These are phyloP conservation scores for Paradendryphiella salina DNA, from an alignment of 2,329 filamentous ascomycete species.

Conservation along the genomic window DNA sequence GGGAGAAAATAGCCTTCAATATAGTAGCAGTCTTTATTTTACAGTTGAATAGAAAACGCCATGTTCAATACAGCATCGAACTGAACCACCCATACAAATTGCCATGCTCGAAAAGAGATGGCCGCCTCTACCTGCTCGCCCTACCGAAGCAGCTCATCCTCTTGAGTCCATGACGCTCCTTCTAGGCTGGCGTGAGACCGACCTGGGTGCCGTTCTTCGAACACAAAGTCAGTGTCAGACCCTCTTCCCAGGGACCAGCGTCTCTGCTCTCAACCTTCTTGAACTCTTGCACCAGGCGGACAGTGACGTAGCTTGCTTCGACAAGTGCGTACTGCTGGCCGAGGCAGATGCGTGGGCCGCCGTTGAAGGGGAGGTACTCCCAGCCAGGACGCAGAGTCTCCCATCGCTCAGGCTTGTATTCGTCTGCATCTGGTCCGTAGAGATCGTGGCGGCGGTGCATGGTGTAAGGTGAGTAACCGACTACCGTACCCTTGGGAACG, in stretches of 20 bases:
- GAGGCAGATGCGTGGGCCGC: slow-evolving; percentile 45
- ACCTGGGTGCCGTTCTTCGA: slow-evolving; percentile 39
- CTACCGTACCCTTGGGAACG: slow-evolving; percentile 52
- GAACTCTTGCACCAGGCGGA: slow-evolving; percentile 41
- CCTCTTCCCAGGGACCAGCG: slow-evolving; percentile 36
- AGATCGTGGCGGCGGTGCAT: slow-evolving; percentile 57
- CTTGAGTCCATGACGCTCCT: slow-evolving; percentile 2
- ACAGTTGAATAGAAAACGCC: background rate
- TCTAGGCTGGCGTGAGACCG: slow-evolving; percentile 31
- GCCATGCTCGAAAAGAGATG: slow-evolving; percentile 5
- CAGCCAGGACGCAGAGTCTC: slow-evolving; percentile 42
- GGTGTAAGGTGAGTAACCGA: slow-evolving; percentile 48
- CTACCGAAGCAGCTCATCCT: slow-evolving; percentile 13
- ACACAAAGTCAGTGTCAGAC: slow-evolving; percentile 35
- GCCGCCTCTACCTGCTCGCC: background rate
- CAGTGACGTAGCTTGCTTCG: slow-evolving; percentile 43
- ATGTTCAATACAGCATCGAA: no score
- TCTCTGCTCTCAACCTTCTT: slow-evolving; percentile 36
- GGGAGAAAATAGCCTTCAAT: background rate
- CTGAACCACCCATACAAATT: background rate
- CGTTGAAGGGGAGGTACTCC: slow-evolving; percentile 49
- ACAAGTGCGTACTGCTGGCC: slow-evolving; percentile 46
- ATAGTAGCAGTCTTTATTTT: background rate
- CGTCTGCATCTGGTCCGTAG: slow-evolving; percentile 54
- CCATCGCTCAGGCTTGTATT: slow-evolving; percentile 57